A percentile compares a stretch with the other conserved stretches of the same genome.
These are phyloP conservation scores for Candida easanensis DNA, from an alignment of 805 yeast genomes.

Conservation along the genomic window DNA sequence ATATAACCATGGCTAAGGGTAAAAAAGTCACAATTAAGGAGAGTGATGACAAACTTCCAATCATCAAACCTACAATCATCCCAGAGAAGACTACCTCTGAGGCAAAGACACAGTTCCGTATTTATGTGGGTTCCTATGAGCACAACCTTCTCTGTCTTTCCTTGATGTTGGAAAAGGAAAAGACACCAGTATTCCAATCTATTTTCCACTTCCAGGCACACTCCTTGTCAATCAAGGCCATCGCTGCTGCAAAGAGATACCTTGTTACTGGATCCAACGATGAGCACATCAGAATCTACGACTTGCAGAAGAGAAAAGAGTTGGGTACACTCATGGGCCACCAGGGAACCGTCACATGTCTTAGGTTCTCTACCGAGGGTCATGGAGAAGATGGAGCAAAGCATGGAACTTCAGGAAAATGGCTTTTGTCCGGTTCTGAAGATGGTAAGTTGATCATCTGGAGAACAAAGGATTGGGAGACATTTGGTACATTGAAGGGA, in stretches of 20 bases:
- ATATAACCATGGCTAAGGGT: conserved; percentile 8
- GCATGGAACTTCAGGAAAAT: conserved; percentile 54
- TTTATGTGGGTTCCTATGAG: conserved; percentile 93
- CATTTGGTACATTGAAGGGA: conserved; percentile 83
- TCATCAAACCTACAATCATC: conserved; percentile 27
- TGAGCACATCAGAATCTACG: conserved; percentile 92
- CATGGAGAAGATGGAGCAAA: conserved; percentile 22
- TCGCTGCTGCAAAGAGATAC: conserved; percentile 80
- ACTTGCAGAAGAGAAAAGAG: conserved; percentile 89
- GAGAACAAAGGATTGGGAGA: conserved; percentile 98
- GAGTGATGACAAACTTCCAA: conserved; percentile 8
- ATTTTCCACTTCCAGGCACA: conserved; percentile 96
- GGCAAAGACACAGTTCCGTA: conserved; percentile 53
- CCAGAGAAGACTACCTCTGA: conserved; percentile 8
- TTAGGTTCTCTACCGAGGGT: conserved; percentile 64
- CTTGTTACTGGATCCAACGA: conserved; percentile 94
- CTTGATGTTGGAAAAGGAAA: conserved; percentile 50
- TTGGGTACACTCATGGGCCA: conserved; percentile 88
- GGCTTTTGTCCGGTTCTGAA: conserved; percentile 89
- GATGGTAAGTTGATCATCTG: conserved; percentile 89
- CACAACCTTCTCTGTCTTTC: conserved; percentile 87
- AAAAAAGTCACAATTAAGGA: conserved; percentile 13
- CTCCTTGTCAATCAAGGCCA: conserved; percentile 77
- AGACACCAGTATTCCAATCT: conserved; percentile 76
- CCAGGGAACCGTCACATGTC: conserved; percentile 79